A percentile compares a stretch with the other conserved stretches of the same genome.
These are phyloP conservation scores for Ganoderma meredithae DNA, from an alignment of 1,284 basidiomycete genomes.

Conservation along the genomic window DNA sequence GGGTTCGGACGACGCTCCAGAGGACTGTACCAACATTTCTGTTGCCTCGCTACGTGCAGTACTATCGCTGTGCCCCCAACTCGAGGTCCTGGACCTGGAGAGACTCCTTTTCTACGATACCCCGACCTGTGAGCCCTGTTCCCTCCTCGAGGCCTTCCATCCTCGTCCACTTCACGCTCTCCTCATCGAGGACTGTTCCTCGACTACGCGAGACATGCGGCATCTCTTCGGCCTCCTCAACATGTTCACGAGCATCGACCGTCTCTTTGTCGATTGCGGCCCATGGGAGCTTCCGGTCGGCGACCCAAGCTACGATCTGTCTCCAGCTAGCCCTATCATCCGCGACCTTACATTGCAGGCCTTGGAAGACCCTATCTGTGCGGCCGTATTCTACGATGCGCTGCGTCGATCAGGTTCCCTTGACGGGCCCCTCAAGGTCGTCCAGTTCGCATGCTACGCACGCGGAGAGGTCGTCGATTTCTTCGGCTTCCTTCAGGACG, in stretches of 20 bases:
- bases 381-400: conserved; percentile 8
- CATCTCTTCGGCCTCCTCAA: conserved; percentile 10
- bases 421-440: conserved; percentile 8
- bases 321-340: conserved; percentile 5
- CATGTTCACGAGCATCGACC: conserved; percentile 13
- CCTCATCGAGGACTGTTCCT: conserved; percentile 18
- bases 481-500: conserved; percentile 11
- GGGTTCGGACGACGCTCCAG: neutral
- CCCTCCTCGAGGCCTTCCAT: neutral
- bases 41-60: neutral
- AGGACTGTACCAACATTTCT: neutral
- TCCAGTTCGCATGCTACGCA: conserved; percentile 12
- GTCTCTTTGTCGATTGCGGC: conserved; percentile 13
- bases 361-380: conserved; percentile 5
- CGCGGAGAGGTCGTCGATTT: conserved; percentile 13
- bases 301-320: neutral
- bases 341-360: conserved; percentile 10
- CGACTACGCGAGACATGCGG: neutral
- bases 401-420: conserved; percentile 12
- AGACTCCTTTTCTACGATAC: neutral
- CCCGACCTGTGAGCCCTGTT: neutral
- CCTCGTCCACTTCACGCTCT: neutral
- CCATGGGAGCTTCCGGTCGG: neutral
- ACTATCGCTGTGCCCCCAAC: neutral
- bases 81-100: conserved; percentile 3